phyloP scores from a whole-genome alignment of 768 basidiomycete species.

The Kwoniella dejecticola region DNA sequence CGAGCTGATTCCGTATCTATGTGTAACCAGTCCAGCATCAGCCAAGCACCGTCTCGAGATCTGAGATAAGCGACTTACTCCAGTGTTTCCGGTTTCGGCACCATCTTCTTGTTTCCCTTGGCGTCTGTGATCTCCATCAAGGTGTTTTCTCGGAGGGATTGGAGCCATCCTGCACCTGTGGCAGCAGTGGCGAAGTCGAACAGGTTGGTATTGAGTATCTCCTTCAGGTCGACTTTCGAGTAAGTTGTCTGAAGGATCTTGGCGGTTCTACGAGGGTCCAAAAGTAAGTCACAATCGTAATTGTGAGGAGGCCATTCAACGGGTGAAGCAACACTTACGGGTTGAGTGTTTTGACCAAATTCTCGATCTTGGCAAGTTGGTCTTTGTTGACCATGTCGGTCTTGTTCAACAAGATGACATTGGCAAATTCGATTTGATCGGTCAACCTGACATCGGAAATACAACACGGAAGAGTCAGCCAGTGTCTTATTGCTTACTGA shows the following conservation, averaged over 20 bases:
- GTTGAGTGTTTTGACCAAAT: constrained; percentile 49
- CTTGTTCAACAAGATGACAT: constrained; percentile 55
- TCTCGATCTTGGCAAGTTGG: constrained; percentile 36
- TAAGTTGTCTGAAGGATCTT: constrained; percentile 33
- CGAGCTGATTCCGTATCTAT: constrained; percentile 43
- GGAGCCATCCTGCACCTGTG: constrained; percentile 52
- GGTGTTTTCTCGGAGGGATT: constrained; percentile 46
- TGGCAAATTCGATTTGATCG: constrained; percentile 56
- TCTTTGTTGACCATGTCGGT: constrained; percentile 40
- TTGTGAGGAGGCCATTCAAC: no score
- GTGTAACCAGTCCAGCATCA: not conserved
- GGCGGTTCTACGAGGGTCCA: constrained; percentile 12
- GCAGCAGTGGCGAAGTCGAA: constrained; percentile 52
- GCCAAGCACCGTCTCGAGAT: no score
- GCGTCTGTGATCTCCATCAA: constrained; percentile 29
- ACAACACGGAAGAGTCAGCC: not conserved
- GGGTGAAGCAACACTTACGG: no score
- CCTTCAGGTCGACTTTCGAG: constrained; percentile 41
- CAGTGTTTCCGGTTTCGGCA: constrained; percentile 51
- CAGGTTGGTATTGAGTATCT: constrained; percentile 50
- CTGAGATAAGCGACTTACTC: constrained; percentile 33
- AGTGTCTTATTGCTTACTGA: no score
- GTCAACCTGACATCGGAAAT: constrained; percentile 29
- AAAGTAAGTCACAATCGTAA: not conserved
- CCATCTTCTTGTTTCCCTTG: constrained; percentile 31